Conservation (phyloP, 352 stramenopile species). For the Lagenidium sp. region DNA sequence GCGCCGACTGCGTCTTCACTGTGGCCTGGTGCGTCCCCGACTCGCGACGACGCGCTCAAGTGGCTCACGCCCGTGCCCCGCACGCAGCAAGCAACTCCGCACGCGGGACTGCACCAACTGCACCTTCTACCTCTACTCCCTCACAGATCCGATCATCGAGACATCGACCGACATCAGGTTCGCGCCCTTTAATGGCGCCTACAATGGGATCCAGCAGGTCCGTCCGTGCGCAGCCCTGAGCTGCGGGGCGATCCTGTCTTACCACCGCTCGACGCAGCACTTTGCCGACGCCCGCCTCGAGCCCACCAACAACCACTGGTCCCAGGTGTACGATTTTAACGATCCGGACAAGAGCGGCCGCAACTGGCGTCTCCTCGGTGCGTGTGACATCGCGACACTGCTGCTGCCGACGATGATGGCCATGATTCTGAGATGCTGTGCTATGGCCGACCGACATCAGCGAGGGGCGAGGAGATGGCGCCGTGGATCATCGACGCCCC, state of each 20-base stretch:
- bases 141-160: slow-evolving; percentile 91
- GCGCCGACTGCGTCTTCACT: slow-evolving; percentile 84
- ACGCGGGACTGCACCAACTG: slow-evolving; percentile 79
- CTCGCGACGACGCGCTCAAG: too few relatives aligned
- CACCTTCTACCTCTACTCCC: slow-evolving; percentile 83
- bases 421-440: too few relatives aligned
- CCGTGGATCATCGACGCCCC: slow-evolving; percentile 42
- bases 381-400: too few relatives aligned
- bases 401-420: too few relatives aligned
- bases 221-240: too few relatives aligned
- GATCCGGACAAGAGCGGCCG: slow-evolving; percentile 69
- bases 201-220: slow-evolving; percentile 55
- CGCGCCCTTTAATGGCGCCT: slow-evolving; percentile 85
- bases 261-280: slow-evolving; percentile 35
- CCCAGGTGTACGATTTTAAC: slow-evolving; percentile 90
- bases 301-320: slow-evolving; percentile 87
- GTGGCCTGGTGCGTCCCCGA: slow-evolving; percentile 86
- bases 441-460: neutral
- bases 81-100: slow-evolving; percentile 80
- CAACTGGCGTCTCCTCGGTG: slow-evolving; percentile 70
- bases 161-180: slow-evolving; percentile 81
- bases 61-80: too few relatives aligned
- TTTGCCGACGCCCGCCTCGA: slow-evolving; percentile 67
- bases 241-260: too few relatives aligned
- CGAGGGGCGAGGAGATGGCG: slow-evolving; percentile 24